phyloP scores from a whole-genome alignment of 2,329 filamentous ascomycete genomes.

The Colletotrichum incanum region DNA sequence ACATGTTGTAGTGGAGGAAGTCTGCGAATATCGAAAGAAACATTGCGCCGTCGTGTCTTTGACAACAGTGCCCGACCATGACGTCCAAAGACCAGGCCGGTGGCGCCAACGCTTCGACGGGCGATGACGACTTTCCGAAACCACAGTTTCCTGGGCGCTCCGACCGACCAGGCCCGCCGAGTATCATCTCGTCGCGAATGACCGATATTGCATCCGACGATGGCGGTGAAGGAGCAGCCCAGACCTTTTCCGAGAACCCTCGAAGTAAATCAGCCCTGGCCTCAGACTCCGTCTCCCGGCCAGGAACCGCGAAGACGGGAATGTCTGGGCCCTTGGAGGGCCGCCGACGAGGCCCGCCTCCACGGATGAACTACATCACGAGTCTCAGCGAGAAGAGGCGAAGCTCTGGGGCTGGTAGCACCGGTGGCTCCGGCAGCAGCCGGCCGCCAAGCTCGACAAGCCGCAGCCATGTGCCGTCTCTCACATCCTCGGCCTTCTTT shows the following conservation, averaged over 20 bases:
- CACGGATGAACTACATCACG: slow-evolving; percentile 65
- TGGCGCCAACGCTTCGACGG: slow-evolving; percentile 55
- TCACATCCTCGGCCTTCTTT: slow-evolving; percentile 94
- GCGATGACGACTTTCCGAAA: slow-evolving; percentile 57
- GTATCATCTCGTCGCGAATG: slow-evolving; percentile 81
- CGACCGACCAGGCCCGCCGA: slow-evolving; percentile 67
- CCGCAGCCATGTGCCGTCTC: slow-evolving; percentile 89
- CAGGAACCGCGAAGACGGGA: slow-evolving; percentile 69
- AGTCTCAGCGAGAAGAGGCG: slow-evolving; percentile 62
- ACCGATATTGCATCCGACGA: slow-evolving; percentile 76
- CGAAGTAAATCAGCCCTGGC: slow-evolving; percentile 46
- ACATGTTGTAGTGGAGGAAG: slow-evolving; percentile 32
- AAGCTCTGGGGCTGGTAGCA: slow-evolving; percentile 56
- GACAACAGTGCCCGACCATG: slow-evolving; percentile 50
- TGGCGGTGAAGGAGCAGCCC: slow-evolving; percentile 60
- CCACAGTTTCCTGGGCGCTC: slow-evolving; percentile 58
- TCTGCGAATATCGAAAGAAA: neutral
- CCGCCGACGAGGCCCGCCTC: slow-evolving; percentile 63
- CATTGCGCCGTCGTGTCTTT: slow-evolving; percentile 14
- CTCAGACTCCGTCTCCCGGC: slow-evolving; percentile 65
- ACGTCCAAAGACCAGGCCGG: slow-evolving; percentile 54
- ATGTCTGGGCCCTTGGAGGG: slow-evolving; percentile 47
- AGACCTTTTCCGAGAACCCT: slow-evolving; percentile 50
- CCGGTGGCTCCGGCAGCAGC: slow-evolving; percentile 55
- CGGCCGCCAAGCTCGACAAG: slow-evolving; percentile 73